phyloP scores from a whole-genome alignment of 768 basidiomycete genomes.

The Suillus bovinus region DNA sequence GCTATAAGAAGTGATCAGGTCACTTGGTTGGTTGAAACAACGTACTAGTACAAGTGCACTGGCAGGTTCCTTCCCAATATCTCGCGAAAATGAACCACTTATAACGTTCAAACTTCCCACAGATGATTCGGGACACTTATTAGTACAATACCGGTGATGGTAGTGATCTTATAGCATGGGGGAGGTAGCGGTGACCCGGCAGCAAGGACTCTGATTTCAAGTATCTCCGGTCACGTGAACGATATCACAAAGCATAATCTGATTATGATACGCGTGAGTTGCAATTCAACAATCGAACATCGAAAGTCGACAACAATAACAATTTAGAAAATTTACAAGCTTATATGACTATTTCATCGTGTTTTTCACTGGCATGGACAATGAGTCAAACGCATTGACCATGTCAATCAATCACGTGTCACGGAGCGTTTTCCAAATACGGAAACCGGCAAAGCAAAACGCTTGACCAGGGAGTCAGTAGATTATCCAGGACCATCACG shows the following conservation, averaged over 20 bases:
- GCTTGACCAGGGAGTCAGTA: no score
- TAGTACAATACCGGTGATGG: not conserved
- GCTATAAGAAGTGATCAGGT: not conserved
- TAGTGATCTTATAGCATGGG: constrained; percentile 1
- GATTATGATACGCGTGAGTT: not conserved
- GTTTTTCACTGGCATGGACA: not conserved
- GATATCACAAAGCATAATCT: not conserved
- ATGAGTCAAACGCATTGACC: not conserved
- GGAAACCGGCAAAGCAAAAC: not conserved
- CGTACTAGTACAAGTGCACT: constrained; percentile 1
- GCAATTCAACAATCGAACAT: not conserved
- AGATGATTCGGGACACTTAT: not conserved
- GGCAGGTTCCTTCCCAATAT: not conserved
- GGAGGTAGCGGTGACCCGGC: not conserved
- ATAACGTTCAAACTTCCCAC: not conserved
- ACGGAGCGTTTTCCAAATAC: not conserved
- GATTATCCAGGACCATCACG: not conserved
- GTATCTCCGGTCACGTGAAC: not conserved
- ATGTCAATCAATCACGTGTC: not conserved
- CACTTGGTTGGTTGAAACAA: not conserved
- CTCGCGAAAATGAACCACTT: not conserved
- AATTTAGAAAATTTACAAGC: not conserved
- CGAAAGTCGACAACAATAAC: not conserved
- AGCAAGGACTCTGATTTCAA: not conserved
- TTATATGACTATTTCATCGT: not conserved